phyloP scores from a whole-genome alignment of 208 protist species.

The Leishmania amazonensis region DNA sequence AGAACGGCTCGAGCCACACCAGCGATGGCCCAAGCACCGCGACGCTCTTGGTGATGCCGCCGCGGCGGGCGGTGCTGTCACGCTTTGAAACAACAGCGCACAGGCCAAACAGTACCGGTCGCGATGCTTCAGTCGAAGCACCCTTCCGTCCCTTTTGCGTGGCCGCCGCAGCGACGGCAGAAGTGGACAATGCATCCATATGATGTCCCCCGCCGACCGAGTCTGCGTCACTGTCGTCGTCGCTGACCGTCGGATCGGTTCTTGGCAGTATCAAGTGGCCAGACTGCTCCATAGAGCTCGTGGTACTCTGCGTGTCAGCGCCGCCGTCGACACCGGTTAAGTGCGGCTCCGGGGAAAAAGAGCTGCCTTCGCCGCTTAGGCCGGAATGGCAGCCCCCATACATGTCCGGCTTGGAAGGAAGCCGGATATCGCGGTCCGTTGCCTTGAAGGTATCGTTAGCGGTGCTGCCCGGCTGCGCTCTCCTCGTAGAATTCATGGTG shows the following conservation, averaged over 20 bases:
- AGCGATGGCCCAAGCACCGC: conserved; percentile 68
- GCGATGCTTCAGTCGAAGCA: background rate
- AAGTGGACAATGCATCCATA: background rate
- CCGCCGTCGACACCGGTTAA: background rate
- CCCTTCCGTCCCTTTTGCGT: background rate
- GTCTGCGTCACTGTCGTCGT: conserved; percentile 5
- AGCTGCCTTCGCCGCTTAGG: background rate
- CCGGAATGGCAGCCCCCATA: background rate
- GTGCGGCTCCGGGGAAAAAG: background rate
- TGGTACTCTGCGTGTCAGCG: background rate
- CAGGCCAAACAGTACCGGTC: conserved; percentile 56
- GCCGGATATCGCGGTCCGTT: background rate
- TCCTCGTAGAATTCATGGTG: background rate
- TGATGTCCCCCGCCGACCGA: background rate
- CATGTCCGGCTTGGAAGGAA: background rate
- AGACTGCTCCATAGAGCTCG: conserved; percentile 9
- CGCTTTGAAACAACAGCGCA: conserved; percentile 74
- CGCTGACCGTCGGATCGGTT: conserved; percentile 11
- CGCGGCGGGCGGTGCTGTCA: conserved; percentile 60
- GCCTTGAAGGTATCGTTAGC: background rate
- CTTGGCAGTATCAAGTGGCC: conserved; percentile 23
- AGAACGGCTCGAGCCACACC: conserved; percentile 76
- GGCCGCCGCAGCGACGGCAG: background rate
- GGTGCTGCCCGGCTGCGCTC: background rate
- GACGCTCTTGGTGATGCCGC: conserved; percentile 83